Base-by-base conservation (phyloP, 2,329 filamentous ascomycete genomes). In the Trichoderma brevicompactum region DNA sequence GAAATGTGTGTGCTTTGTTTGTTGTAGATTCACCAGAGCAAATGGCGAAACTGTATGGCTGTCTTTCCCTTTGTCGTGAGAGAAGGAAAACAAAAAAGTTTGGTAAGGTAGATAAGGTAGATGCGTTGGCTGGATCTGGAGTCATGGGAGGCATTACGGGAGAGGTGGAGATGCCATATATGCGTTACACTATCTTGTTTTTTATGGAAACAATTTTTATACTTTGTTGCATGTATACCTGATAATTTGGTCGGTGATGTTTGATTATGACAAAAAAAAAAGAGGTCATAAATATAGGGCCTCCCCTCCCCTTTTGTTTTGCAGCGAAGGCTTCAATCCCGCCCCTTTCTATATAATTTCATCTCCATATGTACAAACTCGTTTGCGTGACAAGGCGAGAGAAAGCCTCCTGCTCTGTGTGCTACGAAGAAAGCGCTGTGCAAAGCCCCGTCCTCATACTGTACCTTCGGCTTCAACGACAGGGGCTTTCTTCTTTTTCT, bases 401-500 rank as follows among this genome's bases (percentile, higher is more conserved):
- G 23, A 5, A 28, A 28, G 23, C 23, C 23, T 28, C 23, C 3
- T 15, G 28, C 5, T 17, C 19, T 44, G 5, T 13, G 9, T 48
- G 15, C 34, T 4, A 28, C 19, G 8, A 40, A n/a, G 19, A 40
- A 5, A 50, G 19, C n/a, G 17, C 9, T 28, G n/a, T 46, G 32
- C 43, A 40, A 40, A 38, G 8, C 2, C 7, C 12, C 41, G 9
- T n/a, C n/a, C 23, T 60, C 69, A 70, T 52, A 62, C 68, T 38
- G 68, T 49, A 19, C 73, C 73, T 64, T 72, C 72, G 44, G 74
- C 76, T 38, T 75, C 72, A 1, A 68, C 75, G 19, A 70, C 69
- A 5, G 69, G 72, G 76, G 71, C 75, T n/a, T 62, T 62, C 74
- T 76, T 81, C 70, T 79, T 82, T 74, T 82, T 82, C 71, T 79